Conservation (phyloP, 352 stramenopile species). For the Sclerospora graminicola region DNA sequence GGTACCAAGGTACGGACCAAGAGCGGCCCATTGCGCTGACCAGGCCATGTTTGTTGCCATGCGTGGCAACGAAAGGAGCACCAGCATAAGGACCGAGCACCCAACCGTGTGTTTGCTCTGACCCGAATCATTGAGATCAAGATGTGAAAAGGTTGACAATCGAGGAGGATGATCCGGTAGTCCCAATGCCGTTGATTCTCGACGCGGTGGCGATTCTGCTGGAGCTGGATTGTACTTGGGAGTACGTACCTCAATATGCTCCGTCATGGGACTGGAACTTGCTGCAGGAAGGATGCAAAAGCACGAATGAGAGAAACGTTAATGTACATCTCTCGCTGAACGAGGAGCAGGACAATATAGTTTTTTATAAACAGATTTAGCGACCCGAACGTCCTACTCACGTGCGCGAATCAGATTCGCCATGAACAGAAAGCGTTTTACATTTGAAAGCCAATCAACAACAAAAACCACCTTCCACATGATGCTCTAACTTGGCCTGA, state of each 20-base stretch:
- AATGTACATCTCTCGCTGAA: too few relatives aligned
- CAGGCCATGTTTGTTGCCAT: slow-evolving; percentile 78
- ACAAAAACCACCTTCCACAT: background rate
- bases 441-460: background rate
- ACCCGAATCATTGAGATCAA: slow-evolving; percentile 18
- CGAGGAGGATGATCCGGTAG: slow-evolving; percentile 17
- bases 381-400: background rate
- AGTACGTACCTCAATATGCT: slow-evolving; percentile 26
- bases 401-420: slow-evolving; percentile 3
- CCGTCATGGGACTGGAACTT: slow-evolving; percentile 7
- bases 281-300: background rate
- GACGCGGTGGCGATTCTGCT: slow-evolving; percentile 14
- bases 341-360: too few relatives aligned
- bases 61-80: slow-evolving; percentile 51
- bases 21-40: slow-evolving; percentile 63
- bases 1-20: slow-evolving; percentile 61
- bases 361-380: too few relatives aligned
- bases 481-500: background rate
- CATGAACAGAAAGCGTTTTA: background rate
- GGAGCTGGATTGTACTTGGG: slow-evolving; percentile 25
- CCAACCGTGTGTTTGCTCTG: slow-evolving; percentile 16
- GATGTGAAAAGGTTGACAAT: slow-evolving; percentile 26
- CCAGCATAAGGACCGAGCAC: slow-evolving; percentile 54
- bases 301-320: background rate
- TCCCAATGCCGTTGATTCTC: slow-evolving; percentile 13